These are phyloP conservation scores for Acanthamoeba divionensis DNA, from an alignment of 208 protist genomes.

Conservation along the genomic window DNA sequence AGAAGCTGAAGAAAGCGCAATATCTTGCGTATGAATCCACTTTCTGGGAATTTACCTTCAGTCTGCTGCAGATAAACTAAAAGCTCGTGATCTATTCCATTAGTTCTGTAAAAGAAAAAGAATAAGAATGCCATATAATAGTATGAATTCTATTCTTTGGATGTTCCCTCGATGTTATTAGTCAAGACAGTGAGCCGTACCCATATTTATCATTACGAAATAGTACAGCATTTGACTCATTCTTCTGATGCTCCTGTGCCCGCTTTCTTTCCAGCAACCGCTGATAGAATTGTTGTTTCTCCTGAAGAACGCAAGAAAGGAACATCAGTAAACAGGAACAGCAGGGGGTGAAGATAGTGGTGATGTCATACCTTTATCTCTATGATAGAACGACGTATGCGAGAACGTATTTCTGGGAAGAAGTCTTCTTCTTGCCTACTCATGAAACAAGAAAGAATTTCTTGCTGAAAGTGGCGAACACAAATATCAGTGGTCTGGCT, in stretches of 20 bases:
- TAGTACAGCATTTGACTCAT: neutral
- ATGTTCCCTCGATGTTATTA: no score
- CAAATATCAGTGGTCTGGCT: no score
- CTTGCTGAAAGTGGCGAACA: no score
- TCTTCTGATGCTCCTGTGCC: neutral
- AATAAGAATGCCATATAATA: no score
- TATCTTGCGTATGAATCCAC: slow-evolving; percentile 29
- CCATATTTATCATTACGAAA: neutral
- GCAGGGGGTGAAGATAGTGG: no score
- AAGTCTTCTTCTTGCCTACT: neutral
- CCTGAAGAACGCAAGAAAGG: no score
- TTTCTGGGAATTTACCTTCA: neutral
- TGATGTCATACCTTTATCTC: slow-evolving; percentile 38
- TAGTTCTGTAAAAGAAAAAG: no score
- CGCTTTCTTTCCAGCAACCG: neutral
- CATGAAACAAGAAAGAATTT: neutral
- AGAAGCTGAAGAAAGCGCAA: slow-evolving; percentile 42
- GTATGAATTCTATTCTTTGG: no score
- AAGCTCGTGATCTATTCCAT: neutral
- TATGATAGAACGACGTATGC: slow-evolving; percentile 9
- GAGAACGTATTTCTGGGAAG: neutral
- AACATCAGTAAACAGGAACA: no score
- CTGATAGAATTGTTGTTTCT: slow-evolving; percentile 37
- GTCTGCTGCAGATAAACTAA: neutral
- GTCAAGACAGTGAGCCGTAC: no score